phyloP scores from a whole-genome alignment of 164 flowering plant species.

The Annona cherimola region DNA sequence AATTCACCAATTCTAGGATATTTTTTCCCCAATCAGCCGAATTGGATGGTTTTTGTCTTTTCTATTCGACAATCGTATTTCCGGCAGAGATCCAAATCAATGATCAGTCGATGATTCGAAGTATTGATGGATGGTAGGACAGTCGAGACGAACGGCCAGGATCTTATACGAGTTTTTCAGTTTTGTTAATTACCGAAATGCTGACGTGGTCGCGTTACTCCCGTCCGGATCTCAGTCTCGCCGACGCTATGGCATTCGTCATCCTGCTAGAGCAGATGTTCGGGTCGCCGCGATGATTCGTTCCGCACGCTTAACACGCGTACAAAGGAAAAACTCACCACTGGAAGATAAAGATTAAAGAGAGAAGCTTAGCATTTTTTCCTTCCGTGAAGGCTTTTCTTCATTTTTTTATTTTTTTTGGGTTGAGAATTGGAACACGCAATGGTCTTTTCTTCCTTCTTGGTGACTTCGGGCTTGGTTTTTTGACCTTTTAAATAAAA shows the following conservation, averaged over 20 bases:
- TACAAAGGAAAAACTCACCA: too few relatives aligned
- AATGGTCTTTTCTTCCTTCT: neutral
- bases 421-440: neutral
- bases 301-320: neutral
- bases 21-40: too few relatives aligned
- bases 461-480: conserved; percentile 1
- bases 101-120: too few relatives aligned
- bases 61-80: neutral
- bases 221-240: conserved; percentile 43
- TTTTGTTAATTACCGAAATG: conserved; percentile 60
- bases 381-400: too few relatives aligned
- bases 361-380: too few relatives aligned
- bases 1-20: too few relatives aligned
- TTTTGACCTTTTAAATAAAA: conserved; percentile 2
- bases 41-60: too few relatives aligned
- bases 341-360: too few relatives aligned
- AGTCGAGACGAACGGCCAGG: conserved; percentile 67
- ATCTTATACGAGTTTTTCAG: conserved; percentile 56
- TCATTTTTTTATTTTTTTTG: too few relatives aligned
- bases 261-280: conserved; percentile 82
- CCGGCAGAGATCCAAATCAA: neutral
- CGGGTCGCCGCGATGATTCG: conserved; percentile 25
- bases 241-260: conserved; percentile 68
- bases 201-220: conserved; percentile 47
- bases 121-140: too few relatives aligned